Base-by-base conservation (phyloP, 2,329 filamentous ascomycete species). In the Sphaceloma murrayae region DNA sequence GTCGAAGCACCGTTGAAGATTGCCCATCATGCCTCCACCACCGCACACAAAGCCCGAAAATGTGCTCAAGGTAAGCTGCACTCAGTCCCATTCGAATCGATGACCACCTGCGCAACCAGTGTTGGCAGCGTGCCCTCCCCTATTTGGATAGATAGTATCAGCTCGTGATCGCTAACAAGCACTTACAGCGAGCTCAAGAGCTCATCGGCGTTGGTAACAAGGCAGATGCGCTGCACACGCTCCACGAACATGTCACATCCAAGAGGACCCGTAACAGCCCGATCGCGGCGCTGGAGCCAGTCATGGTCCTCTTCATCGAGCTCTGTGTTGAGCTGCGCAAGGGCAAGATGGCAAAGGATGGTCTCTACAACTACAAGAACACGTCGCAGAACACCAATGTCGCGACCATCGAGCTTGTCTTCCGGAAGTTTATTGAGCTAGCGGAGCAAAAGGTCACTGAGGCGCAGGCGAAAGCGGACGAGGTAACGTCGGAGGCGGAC, bases 281-380 rank as follows among this genome's bases (percentile, higher is more conserved):
- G 58, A 96, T 96, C 73, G 78, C 82, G 53, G 93, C 88, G 44
- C 72, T 98, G 61, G 91, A 98, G 78, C 91, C 91, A 54, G 89
- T 98, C 54, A 96, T 98, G 88, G 75, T 96, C 67, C 81, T 95
- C 55, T 82, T 98, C 62, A 89, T 98, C 59, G 87, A 96, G 68
- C 78, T 96, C 48, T 94, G 85, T 55, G 91, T 98, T 59, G 89
- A 96, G 61, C 80, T 95, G 59, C 87, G 91, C 70, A 98, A 96
- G 71, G 91, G 91, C 58, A 98, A 98, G 69, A 77, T 91, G 49
- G 91, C 89, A 66, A 98, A 98, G 75, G 91, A 98, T 70, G 91
- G 91, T 50, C 76, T 98, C 38, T 98, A 96, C 67, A 91, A 95
- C 67, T 98, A 98, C 77, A 98, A 98, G 76, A 98, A 98, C 67